Evolutionary conservation across 257 asterid species (phyloP), one percentile per base, ranked within the genome.

Genomic region (Capsicum chinense): DNA sequence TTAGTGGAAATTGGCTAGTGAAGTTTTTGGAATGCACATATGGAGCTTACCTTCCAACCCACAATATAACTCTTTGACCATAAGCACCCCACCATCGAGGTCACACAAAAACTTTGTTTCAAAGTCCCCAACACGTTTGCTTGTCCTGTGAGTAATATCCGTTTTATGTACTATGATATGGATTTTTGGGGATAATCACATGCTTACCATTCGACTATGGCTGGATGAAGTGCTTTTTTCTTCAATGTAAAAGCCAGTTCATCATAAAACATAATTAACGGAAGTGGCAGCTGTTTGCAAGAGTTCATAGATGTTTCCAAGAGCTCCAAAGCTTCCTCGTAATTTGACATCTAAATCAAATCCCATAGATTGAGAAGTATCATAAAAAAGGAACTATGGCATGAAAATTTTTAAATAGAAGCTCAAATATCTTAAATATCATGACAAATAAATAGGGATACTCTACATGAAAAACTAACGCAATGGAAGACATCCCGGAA

Each of bases 281-380:
- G 92, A 87, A 92, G 87, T 71, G 97, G 92, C 73, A 89, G 82
- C 89, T 92, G 93, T 85, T 90, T 91, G 93, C 98, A 93, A 62
- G 97, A 92, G 83, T 93, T 93, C 84, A 92, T 88, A 81, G 94
- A 90, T 86, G 90, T 83, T 88, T 88, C 90, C 89, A 94, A 87
- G 84, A 94, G 94, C 90, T 92, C 98, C 91, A 94, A 86, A 88
- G 98, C 98, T 88, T 93, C 98, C 83, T 92, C 95, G 26, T 86
- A 80, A 86, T 92, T 93, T 85, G 97, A 84, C 85, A 90, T 90
- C 97, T 94, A 87, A 81, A 88, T 80, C 62, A 48, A 88, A 87
- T 78, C 63, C 71, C 83, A 86, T 26, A 48, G 73, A 69, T 79
- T 48, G 42, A 64, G 80, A 47, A 73, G 60, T 26, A 73, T 47